Percentiles rank a stretch among this genome's conserved stretches.
These are phyloP conservation scores for Ceriops zippeliana DNA, from an alignment of 345 rosid genomes.

Conservation along the genomic window DNA sequence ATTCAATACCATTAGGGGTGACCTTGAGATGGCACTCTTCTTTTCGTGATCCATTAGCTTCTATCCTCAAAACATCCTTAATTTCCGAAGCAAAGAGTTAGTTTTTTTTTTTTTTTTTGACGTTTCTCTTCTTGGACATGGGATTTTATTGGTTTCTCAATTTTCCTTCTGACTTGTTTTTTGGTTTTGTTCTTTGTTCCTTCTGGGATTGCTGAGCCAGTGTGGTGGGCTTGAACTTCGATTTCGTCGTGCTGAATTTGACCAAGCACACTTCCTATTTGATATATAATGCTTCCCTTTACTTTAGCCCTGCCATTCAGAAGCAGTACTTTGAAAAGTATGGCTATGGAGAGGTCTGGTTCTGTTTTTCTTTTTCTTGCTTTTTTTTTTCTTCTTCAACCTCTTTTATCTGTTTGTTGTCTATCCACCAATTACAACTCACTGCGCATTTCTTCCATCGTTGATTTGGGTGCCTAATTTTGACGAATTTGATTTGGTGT, in stretches of 20 bases:
- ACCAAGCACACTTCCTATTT: constrained; percentile 90
- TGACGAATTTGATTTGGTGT: too few species aligned
- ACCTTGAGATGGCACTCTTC: constrained; percentile 75
- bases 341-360: constrained; percentile 52
- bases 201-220: constrained; percentile 23
- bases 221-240: constrained; percentile 92
- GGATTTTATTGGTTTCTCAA: background rate
- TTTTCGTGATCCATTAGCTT: constrained; percentile 76
- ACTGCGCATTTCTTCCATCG: too few species aligned
- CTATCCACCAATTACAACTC: too few species aligned
- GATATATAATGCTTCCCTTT: constrained; percentile 84
- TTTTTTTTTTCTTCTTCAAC: background rate
- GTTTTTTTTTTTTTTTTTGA: background rate
- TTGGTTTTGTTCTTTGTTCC: background rate
- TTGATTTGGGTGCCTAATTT: too few species aligned
- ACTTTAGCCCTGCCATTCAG: constrained; percentile 73
- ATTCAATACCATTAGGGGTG: constrained; percentile 67
- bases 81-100: constrained; percentile 73
- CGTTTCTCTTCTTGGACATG: background rate
- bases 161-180: background rate
- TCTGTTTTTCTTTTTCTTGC: background rate
- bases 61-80: constrained; percentile 83
- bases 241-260: constrained; percentile 81
- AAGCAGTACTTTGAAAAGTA: constrained; percentile 72
- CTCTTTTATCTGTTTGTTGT: too few species aligned